Percentiles rank a stretch among this genome's conserved stretches.
These are phyloP conservation scores for Coemansia sp. DNA, from an alignment of 192 early-diverging fungal species.

Conservation along the genomic window DNA sequence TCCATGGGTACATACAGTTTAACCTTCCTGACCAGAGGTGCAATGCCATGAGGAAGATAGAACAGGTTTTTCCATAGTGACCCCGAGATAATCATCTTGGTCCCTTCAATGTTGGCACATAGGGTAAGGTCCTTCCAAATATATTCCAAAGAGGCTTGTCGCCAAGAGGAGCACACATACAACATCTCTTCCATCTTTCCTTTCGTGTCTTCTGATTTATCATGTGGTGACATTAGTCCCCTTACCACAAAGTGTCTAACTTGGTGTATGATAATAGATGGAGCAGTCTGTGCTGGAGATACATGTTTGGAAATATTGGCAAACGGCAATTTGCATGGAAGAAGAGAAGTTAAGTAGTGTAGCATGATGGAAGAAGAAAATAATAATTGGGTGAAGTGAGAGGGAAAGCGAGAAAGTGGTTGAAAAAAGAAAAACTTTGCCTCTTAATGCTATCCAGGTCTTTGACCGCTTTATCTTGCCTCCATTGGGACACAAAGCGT, in stretches of 20 bases:
- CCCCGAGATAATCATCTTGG: not conserved
- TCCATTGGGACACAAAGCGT: too few species aligned
- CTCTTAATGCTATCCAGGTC: too few species aligned
- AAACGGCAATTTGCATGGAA: too few species aligned
- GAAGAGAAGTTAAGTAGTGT: too few species aligned
- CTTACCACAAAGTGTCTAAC: not conserved
- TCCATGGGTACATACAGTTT: not conserved
- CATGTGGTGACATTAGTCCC: not conserved
- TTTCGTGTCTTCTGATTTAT: not conserved
- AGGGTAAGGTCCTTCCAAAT: not conserved
- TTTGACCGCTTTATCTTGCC: too few species aligned
- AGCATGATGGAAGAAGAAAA: too few species aligned
- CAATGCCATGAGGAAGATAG: not conserved
- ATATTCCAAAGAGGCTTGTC: not conserved
- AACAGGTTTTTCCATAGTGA: not conserved
- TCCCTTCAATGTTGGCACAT: not conserved
- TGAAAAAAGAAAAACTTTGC: too few species aligned
- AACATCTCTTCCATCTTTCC: not conserved
- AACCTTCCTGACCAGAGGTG: not conserved
- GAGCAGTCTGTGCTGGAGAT: not conserved
- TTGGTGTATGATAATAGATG: not conserved
- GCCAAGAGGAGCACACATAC: not conserved
- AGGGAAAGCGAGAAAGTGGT: too few species aligned
- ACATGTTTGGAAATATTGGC: not conserved
- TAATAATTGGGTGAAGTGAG: too few species aligned